phyloP scores from a whole-genome alignment of 805 yeast genomes.

The Barnettozyma wickerhamii region DNA sequence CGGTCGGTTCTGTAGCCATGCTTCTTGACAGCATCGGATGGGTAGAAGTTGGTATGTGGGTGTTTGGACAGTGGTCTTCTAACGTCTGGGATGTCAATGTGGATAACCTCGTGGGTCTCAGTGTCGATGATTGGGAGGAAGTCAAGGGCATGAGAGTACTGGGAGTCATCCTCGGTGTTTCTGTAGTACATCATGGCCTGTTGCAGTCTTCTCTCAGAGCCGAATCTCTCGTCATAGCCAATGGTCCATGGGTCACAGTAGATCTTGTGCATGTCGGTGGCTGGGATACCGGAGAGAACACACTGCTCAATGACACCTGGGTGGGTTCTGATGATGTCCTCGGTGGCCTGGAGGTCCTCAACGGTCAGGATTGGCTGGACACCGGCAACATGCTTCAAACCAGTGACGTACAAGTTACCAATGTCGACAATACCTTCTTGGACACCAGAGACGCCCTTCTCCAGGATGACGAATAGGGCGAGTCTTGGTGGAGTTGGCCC shows the following conservation, averaged over 20 bases:
- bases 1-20: slow-evolving; percentile 61
- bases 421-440: slow-evolving; percentile 70
- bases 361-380: slow-evolving; percentile 75
- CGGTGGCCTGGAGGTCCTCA: slow-evolving; percentile 59
- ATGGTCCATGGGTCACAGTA: slow-evolving; percentile 71
- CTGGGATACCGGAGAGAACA: slow-evolving; percentile 63
- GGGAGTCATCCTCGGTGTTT: slow-evolving; percentile 71
- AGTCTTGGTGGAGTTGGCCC: slow-evolving; percentile 66
- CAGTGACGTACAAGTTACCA: slow-evolving; percentile 41
- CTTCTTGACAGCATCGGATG: slow-evolving; percentile 55
- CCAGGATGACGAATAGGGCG: slow-evolving; percentile 62
- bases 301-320: slow-evolving; percentile 72
- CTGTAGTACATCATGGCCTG: slow-evolving; percentile 81
- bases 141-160: slow-evolving; percentile 64
- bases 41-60: slow-evolving; percentile 68
- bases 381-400: slow-evolving; percentile 47
- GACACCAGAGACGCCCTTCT: slow-evolving; percentile 54
- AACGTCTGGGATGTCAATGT: slow-evolving; percentile 69
- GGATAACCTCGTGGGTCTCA: slow-evolving; percentile 62
- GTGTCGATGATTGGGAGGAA: slow-evolving; percentile 81
- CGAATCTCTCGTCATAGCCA: slow-evolving; percentile 76
- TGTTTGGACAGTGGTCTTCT: slow-evolving; percentile 68
- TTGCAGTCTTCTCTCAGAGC: slow-evolving; percentile 67
- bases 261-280: slow-evolving; percentile 39
- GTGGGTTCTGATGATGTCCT: slow-evolving; percentile 62